Base-by-base conservation (phyloP, 1,284 basidiomycete genomes). In the Melampsora larici-populina region DNA sequence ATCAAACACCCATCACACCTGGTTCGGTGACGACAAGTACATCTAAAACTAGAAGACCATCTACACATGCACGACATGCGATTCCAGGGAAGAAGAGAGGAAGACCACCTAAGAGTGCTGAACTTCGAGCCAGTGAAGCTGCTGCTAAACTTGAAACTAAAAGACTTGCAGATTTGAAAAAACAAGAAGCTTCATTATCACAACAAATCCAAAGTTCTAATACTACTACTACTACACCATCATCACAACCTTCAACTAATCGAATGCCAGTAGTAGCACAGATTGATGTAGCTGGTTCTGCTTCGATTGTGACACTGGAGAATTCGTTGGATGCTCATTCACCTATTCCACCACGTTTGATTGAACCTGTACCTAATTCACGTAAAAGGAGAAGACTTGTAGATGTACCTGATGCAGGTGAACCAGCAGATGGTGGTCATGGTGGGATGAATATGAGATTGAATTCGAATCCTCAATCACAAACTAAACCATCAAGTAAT, bases 271-370 rank as follows among this genome's bases (percentile, higher is more conserved):
- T 76, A 24, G 65, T 76, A 24, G 73, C 73, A 26, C 73, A 76
- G 69, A 68, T 76, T 48, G 73, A 76, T 40, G 58, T 76, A 43
- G 73, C 51, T 58, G 64, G 73, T 58, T 76, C 73, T 13, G 73
- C 73, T n/a, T 76, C 73, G 33, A 76, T 76, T 43, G 73, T 76
- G 3, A 64, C 51, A 36, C 48, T 76, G 9, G 67, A 64, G 26
- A 51, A 64, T 18, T 58, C 49, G 29, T 68, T 31, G 0, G 36
- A 33, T 29, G 40, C 55, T 15, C 73, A 26, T 13, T 31, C n/a
- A 67, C 18, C 65, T 58, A n/a, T 29, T 8, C 55, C 55, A n/a
- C n/a, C 55, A 24, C 7, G 11, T 0, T 65, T 31, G 21, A n/a
- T 40, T 17, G 29, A 60, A 66, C 33, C 73, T 29, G 51, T 46